Base-by-base conservation (phyloP, 768 basidiomycete genomes). In the Lanmaoa rubissima region DNA sequence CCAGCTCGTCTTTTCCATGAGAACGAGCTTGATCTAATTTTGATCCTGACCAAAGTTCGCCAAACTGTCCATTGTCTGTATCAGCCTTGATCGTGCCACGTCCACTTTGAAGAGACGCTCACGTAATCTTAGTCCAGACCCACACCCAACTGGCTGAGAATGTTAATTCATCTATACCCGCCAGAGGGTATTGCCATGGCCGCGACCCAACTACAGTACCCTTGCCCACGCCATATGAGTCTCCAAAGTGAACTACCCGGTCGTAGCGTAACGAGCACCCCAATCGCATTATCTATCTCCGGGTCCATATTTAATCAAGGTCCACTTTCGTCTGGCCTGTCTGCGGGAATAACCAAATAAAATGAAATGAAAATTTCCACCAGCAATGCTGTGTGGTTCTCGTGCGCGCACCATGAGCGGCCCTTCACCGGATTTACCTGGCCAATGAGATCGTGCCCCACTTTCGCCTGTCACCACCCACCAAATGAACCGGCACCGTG, bases 261-360 rank as follows among this genome's bases (percentile, higher is more conserved):
- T 39, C 36, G 36, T 63, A 49, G 41, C 64, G 67, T 64, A 61
- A 69, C 51, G 7, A 21, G 36, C 26, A 54, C 64, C 67, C 67
- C 58, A 47, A 57, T 32, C 43, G 45, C 31, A 12, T 14, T 42
- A n/a, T 46, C 28, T 14, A 12, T 39, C 51, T 32, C 21, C 16
- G 5, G 19, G 28, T 35, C 34, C 51, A 53, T 12, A 21, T 28
- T 14, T 47, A 55, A 31, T 14, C 53, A 57, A 31, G 38, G 52
- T 31, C 36, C 39, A n/a, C 19, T 12, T 46, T 57, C 57, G 36
- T 40, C 41, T 58, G 28, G 28, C 28, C 28, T 28, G 28, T 28
- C 44, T 58, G 67, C 66, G 70, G 69, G 70, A 60, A 72, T 69
- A 70, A 51, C 36, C 40, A 41, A 39, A 50, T 4, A 43, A 24